Evolutionary conservation across 164 flowering plant species (phyloP).

Genomic region (Chimonanthus salicifolius): DNA sequence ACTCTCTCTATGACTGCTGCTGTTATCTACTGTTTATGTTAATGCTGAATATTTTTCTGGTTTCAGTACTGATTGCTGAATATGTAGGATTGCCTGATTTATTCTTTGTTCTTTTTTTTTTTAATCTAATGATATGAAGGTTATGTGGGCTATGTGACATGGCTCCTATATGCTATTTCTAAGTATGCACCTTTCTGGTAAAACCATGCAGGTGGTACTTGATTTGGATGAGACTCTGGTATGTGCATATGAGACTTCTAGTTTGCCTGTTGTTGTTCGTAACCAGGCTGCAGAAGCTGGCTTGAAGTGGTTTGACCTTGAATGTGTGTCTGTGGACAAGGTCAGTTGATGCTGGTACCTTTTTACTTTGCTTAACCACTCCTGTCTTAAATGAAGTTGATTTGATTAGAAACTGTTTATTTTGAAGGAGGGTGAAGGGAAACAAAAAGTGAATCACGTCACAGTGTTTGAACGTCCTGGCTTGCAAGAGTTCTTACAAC

Average conservation of each 20-base stretch:
- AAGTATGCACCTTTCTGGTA: neutral
- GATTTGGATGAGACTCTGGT: constrained; percentile 95
- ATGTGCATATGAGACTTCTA: constrained; percentile 90
- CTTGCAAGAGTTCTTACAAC: constrained; percentile 63
- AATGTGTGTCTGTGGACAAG: constrained; percentile 83
- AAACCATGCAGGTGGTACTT: constrained; percentile 67
- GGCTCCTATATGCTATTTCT: neutral
- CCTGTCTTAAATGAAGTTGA: neutral
- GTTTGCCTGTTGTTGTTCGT: constrained; percentile 56
- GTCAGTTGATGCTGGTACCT: constrained; percentile 26
- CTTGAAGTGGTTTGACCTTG: constrained; percentile 86
- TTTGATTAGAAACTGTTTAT: neutral
- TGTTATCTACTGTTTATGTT: neutral
- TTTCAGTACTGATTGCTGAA: neutral
- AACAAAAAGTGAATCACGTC: constrained; percentile 78
- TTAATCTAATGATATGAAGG: no score
- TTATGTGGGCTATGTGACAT: neutral
- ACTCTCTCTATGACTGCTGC: neutral
- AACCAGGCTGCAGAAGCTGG: constrained; percentile 86
- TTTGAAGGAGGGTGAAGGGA: constrained; percentile 80
- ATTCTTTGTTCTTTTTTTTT: neutral
- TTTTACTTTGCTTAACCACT: neutral
- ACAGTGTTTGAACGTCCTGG: constrained; percentile 99
- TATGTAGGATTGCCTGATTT: neutral
- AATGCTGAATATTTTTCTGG: neutral